Percentiles rank a stretch among this genome's conserved stretches.
Conservation (phyloP, 352 stramenopile genomes). For the Pythium periplocum region DNA sequence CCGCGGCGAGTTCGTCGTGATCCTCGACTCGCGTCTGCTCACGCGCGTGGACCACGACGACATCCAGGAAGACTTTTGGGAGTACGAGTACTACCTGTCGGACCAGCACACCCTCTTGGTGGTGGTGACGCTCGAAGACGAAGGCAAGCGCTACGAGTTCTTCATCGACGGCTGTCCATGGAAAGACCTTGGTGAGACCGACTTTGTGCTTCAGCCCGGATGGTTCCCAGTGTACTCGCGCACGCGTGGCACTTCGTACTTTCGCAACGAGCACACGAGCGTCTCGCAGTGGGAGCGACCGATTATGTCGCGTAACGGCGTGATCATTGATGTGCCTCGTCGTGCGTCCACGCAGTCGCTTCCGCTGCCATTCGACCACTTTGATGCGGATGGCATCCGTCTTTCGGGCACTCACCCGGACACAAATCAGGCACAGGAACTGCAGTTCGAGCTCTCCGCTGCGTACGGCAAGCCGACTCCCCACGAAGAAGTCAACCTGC, state of each 20-base stretch:
- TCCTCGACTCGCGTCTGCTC: constrained; percentile 65
- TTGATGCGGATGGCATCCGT: constrained; percentile 17
- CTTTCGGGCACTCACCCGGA: constrained; percentile 7
- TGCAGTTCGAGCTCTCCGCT: constrained; percentile 1
- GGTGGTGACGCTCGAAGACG: constrained; percentile 55
- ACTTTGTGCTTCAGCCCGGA: constrained; percentile 73
- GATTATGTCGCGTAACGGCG: constrained; percentile 45
- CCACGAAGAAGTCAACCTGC: constrained; percentile 38
- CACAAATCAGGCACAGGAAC: not conserved
- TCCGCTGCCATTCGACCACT: constrained; percentile 11
- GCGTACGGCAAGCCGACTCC: not conserved
- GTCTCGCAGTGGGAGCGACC: constrained; percentile 77
- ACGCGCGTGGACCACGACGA: constrained; percentile 54
- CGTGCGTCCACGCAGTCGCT: constrained; percentile 14
- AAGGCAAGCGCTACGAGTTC: constrained; percentile 68
- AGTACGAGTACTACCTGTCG: constrained; percentile 67
- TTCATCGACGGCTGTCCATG: constrained; percentile 72
- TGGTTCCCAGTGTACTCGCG: constrained; percentile 81
- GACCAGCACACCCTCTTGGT: constrained; percentile 67
- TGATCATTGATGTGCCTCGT: constrained; percentile 22
- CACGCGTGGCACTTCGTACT: constrained; percentile 68
- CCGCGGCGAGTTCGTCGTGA: constrained; percentile 69
- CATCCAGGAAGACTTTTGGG: constrained; percentile 59
- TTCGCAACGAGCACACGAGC: constrained; percentile 54
- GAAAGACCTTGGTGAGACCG: constrained; percentile 68